Evolutionary conservation across 805 yeast genomes (phyloP), one percentile per base, ranked within the genome.

Genomic region (Crinitomyces ghanaensis): DNA sequence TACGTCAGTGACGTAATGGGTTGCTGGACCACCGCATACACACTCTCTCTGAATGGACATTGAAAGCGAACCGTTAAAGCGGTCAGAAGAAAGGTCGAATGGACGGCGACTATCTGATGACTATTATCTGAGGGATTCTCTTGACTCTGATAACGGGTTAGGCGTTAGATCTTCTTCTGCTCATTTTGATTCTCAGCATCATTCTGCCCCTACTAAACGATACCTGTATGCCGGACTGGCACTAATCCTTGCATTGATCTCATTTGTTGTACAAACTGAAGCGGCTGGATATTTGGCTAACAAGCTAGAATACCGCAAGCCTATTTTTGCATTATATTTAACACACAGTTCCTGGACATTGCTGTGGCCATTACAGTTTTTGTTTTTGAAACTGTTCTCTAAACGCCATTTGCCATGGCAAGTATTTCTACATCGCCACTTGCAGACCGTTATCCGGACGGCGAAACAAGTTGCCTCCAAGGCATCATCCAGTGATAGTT

Each of bases 261-360:
- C 85, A 3, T 84, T 84, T 56, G 85, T 84, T 4, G 48, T 66
- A 11, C 95, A 83, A 50, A 83, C 95, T 0, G 95, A 83, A 51
- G 61, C 76, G 39, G 81, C 93, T 2, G 68, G 83, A 5, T 74
- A 74, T 36, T 65, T 83, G 4, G 77, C 81, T 49, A 59, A 63
- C 19, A 50, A 60, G 5, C 51, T 65, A 17, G 68, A 65, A 3
- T 83, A 72, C 53, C 51, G 67, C 33, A 85, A 82, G 48, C 94
- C 95, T 0, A 62, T 81, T 15, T 53, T 82, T 16, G 57, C 77
- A 35, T 56, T 60, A 34, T 56, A 51, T 34, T 55, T 80, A 12
- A 83, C 93, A 0, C 95, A 83, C 49, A 79, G 85, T 2, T 69
- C 77, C 7, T 80, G 91, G 93, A 62, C 74, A 65, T 32, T 70